Evolutionary conservation across 768 basidiomycete species (phyloP), one percentile per base, ranked within the genome.

Genomic region (Austroboletus eburneus): DNA sequence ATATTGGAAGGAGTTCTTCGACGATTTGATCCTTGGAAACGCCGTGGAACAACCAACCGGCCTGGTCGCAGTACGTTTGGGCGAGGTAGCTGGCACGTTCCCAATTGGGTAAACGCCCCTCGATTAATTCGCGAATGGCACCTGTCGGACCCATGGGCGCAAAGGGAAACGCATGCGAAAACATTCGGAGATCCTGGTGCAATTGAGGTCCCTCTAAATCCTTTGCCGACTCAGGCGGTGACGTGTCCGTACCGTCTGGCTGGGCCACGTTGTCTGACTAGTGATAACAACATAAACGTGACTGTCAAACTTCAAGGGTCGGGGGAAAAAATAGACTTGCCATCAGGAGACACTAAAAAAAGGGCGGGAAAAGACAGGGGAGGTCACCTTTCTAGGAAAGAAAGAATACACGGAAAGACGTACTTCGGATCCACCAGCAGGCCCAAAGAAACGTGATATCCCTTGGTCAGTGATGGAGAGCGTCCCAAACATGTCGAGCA

Each of bases 351-450:
- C 67, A 68, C 65, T 67, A 23, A 37, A 55, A 22, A 43, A 40
- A 34, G 45, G 51, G 49, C 45, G 14, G 7, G 12, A 3, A 13
- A 32, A 13, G 30, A 13, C 38, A 17, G 42, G 42, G 22, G 17
- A 42, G 20, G 48, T 57, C 40, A 48, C 24, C 44, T 20, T 23
- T 43, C 43, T 42, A 49, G 39, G 14, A 32, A 32, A 32, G 30
- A 32, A 13, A 32, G 30, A 14, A 14, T 6, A 12, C 7, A 12
- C 7, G 4, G 25, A 17, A 32, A 42, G 43, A 69, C 80, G 49
- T 52, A 85, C 83, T 72, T 86, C 82, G 39, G 77, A 74, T 25
- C 83, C 83, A 13, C 80, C 84, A 1, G 82, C 82, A 2, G 79
- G 80, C 1, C 81, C 81, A 70, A 81, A 82, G 59, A 81, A 83